These are phyloP conservation scores for Calocera viscosa DNA, from an alignment of 768 basidiomycete species.

Conservation along the genomic window DNA sequence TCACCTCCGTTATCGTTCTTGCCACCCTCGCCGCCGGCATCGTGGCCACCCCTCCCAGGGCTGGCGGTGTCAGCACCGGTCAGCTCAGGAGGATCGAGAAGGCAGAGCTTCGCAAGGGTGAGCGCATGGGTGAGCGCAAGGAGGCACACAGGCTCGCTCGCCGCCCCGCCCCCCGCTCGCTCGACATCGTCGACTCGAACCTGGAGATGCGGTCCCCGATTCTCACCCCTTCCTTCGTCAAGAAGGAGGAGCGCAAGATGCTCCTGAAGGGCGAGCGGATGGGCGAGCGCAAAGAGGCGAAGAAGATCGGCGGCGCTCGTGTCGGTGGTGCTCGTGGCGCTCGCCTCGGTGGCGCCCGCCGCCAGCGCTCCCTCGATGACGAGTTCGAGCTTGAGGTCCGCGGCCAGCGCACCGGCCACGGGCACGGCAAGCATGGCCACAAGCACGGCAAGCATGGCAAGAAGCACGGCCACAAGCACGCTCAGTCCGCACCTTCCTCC, in stretches of 20 bases:
- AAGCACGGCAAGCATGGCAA: neutral
- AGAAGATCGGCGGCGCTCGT: neutral
- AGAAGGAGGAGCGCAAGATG: neutral
- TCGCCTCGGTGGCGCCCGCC: no score
- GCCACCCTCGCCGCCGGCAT: slow-evolving; percentile 3
- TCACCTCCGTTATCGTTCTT: slow-evolving; percentile 1
- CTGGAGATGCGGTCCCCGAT: no score
- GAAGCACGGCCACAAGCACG: neutral
- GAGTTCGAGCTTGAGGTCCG: neutral
- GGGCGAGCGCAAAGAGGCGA: neutral
- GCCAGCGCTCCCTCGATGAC: no score
- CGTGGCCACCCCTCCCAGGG: neutral
- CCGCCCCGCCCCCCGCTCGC: neutral
- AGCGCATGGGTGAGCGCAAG: no score
- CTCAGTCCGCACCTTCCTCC: neutral
- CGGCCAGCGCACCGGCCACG: neutral
- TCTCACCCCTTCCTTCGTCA: no score
- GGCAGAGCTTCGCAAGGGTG: no score
- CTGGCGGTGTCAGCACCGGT: neutral
- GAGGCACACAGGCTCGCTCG: neutral
- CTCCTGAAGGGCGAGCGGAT: neutral
- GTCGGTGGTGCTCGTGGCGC: neutral
- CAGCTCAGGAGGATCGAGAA: neutral
- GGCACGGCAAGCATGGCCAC: neutral
- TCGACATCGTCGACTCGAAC: neutral